phyloP scores from a whole-genome alignment of 108 stramenopile genomes.

The Conticribra guillardii region DNA sequence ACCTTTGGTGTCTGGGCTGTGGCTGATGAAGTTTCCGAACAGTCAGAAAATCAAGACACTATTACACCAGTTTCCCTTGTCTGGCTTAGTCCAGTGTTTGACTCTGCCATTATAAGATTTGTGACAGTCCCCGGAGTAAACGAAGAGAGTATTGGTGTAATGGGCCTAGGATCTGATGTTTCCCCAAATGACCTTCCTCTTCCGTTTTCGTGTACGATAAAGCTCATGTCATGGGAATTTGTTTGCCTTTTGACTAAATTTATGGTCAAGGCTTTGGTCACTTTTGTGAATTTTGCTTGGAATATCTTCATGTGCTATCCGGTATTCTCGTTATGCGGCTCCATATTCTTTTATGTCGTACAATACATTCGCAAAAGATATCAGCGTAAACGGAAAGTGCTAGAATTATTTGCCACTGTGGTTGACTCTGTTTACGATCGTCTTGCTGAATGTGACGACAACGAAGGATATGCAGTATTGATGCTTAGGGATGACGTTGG shows the following conservation, averaged over 20 bases:
- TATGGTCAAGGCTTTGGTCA: background rate
- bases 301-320: conserved; percentile 9
- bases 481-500: conserved; percentile 46
- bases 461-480: conserved; percentile 38
- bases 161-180: conserved; percentile 27
- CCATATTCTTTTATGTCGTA: conserved; percentile 6
- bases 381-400: conserved; percentile 27
- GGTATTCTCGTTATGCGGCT: conserved; percentile 5
- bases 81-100: conserved; percentile 38
- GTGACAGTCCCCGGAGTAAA: conserved; percentile 21
- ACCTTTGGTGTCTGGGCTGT: conserved; percentile 37
- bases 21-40: background rate
- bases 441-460: conserved; percentile 42
- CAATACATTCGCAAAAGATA: conserved; percentile 3
- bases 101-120: conserved; percentile 20
- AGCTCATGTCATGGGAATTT: conserved; percentile 27
- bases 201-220: conserved; percentile 19
- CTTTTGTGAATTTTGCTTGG: conserved; percentile 9
- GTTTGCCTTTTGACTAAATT: no score
- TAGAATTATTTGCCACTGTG: conserved; percentile 21
- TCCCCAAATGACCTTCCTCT: conserved; percentile 25
- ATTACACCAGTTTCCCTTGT: conserved; percentile 16
- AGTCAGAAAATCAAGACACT: background rate
- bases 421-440: conserved; percentile 39
- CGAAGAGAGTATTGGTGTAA: conserved; percentile 14